Percentiles rank a stretch among this genome's conserved stretches.
These are phyloP conservation scores for Orbilia quercus DNA, from an alignment of 2,329 filamentous ascomycete species.

Conservation along the genomic window DNA sequence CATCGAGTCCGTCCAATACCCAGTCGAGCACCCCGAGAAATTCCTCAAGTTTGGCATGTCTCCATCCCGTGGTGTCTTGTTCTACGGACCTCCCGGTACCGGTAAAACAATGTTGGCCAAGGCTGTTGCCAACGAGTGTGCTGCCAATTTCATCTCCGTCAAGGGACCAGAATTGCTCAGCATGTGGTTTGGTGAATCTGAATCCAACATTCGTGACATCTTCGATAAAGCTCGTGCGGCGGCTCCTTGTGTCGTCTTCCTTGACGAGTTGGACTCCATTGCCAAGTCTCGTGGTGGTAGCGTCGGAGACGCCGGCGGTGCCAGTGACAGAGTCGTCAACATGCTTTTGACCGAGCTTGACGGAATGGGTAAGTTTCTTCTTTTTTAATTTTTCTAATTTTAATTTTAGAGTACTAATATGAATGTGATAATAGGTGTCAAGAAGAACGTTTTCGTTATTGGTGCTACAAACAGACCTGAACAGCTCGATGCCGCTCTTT, in stretches of 20 bases:
- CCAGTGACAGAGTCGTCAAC: conserved; percentile 99
- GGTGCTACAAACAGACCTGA: conserved; percentile 98
- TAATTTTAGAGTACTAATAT: conserved; percentile 62
- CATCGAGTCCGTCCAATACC: conserved; percentile 98
- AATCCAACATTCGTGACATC: conserved; percentile 99
- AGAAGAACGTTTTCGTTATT: conserved; percentile 99
- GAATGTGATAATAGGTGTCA: conserved; percentile 67
- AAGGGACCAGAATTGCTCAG: conserved; percentile 98
- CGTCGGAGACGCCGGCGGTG: conserved; percentile 93
- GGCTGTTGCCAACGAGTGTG: conserved; percentile 98
- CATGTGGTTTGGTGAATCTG: conserved; percentile 99
- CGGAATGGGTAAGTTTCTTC: conserved; percentile 68
- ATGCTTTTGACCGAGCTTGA: conserved; percentile 83
- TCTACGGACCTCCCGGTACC: conserved; percentile 98
- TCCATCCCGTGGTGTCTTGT: conserved; percentile 96
- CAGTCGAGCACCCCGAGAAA: conserved; percentile 98
- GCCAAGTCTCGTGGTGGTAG: conserved; percentile 99
- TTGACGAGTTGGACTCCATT: conserved; percentile 98
- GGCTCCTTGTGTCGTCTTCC: conserved; percentile 97
- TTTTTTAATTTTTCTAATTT: conserved; percentile 58
- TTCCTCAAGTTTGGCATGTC: conserved; percentile 99
- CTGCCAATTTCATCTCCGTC: conserved; percentile 99
- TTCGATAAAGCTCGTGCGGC: conserved; percentile 99
- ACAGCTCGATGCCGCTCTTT: conserved; percentile 96
- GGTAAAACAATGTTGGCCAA: conserved; percentile 99